These are phyloP conservation scores for Talaromyces sp. DNA, from an alignment of 2,329 filamentous ascomycete genomes.

Conservation along the genomic window DNA sequence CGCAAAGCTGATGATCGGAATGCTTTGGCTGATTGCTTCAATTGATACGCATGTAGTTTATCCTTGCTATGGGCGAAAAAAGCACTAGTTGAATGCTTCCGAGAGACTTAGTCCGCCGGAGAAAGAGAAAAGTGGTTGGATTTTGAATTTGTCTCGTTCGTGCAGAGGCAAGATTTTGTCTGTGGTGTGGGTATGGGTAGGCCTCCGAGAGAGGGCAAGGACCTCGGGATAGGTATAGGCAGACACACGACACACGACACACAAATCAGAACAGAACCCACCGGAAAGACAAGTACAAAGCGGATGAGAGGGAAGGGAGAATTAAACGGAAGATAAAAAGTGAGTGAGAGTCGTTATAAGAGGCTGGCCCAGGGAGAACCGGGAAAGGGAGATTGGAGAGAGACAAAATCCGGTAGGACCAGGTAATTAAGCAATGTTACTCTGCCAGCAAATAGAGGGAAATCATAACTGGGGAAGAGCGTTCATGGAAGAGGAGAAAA, in stretches of 20 bases:
- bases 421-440: constrained; percentile 12
- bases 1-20: background rate
- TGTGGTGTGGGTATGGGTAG: constrained; percentile 1
- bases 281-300: background rate
- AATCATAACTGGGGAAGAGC: background rate
- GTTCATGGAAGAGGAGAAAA: background rate
- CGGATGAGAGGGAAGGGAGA: background rate
- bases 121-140: constrained; percentile 5
- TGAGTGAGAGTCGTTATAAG: background rate
- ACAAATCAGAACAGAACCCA: background rate
- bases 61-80: background rate
- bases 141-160: constrained; percentile 4
- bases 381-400: background rate
- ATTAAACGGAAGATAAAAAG: background rate
- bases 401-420: background rate
- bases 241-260: background rate
- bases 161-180: constrained; percentile 2
- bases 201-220: constrained; percentile 2
- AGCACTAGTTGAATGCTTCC: background rate
- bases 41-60: background rate
- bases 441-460: background rate
- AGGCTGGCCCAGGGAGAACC: background rate
- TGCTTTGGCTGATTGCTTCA: background rate
- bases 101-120: background rate
- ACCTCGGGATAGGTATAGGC: constrained; percentile 1